Percentiles rank a stretch among this genome's conserved stretches.
These are phyloP conservation scores for Berberis vulgaris DNA, from an alignment of 164 flowering plant genomes.

Conservation along the genomic window DNA sequence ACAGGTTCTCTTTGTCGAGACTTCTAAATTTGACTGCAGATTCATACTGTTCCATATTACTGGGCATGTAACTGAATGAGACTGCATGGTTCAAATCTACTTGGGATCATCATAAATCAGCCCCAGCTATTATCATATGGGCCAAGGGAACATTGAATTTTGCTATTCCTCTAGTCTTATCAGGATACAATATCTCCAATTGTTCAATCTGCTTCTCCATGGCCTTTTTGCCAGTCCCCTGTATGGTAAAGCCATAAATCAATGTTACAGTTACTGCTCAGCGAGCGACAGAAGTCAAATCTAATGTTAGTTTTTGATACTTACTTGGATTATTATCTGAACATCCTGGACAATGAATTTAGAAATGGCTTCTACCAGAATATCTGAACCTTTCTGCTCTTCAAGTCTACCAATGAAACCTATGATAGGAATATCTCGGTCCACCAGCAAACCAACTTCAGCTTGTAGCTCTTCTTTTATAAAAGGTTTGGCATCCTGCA, in stretches of 20 bases:
- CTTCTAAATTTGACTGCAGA: too few species aligned
- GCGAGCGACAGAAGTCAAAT: not conserved
- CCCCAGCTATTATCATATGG: conserved; percentile 84
- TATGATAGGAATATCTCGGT: conserved; percentile 59
- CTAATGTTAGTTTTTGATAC: conserved; percentile 10
- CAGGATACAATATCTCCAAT: conserved; percentile 59
- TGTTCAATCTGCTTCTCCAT: conserved; percentile 73
- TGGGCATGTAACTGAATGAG: conserved; percentile 89
- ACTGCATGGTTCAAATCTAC: conserved; percentile 97
- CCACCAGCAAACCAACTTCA: conserved; percentile 78
- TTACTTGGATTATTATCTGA: conserved; percentile 72
- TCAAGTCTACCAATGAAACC: conserved; percentile 95
- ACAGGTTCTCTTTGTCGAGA: too few species aligned
- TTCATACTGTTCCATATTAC: conserved; percentile 82
- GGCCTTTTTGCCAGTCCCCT: conserved; percentile 89
- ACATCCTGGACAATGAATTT: conserved; percentile 47
- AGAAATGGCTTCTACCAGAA: conserved; percentile 65
- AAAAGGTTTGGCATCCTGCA: conserved; percentile 60
- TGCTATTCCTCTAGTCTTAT: conserved; percentile 70
- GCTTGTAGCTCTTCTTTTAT: conserved; percentile 89
- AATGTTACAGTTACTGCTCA: too few species aligned
- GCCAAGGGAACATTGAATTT: conserved; percentile 80
- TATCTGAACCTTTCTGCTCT: conserved; percentile 97
- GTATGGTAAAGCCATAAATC: not conserved
- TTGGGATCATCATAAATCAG: conserved; percentile 72